Percentiles rank a stretch among this genome's conserved stretches.
phyloP scores from a whole-genome alignment of 352 stramenopile species.

The Globisporangium iwayamae region DNA sequence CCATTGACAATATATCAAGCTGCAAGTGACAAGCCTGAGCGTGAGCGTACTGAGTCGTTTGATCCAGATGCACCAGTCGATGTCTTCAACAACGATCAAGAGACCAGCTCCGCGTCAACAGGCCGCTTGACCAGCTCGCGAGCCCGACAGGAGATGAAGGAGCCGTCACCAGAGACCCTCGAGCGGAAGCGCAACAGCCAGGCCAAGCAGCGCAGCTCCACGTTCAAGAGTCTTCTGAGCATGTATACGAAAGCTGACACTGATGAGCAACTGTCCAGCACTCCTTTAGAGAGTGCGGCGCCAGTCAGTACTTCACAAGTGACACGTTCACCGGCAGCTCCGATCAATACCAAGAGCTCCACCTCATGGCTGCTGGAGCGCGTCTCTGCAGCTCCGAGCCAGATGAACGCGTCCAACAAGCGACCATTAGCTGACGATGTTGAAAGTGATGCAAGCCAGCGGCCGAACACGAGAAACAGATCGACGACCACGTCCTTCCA shows the following conservation, averaged over 20 bases:
- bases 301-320: neutral
- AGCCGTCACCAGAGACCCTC: slow-evolving; percentile 12
- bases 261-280: neutral
- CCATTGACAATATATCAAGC: neutral
- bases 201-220: slow-evolving; percentile 21
- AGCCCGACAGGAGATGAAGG: neutral
- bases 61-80: neutral
- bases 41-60: neutral
- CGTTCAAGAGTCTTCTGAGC: slow-evolving; percentile 15
- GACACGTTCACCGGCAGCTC: slow-evolving; percentile 3
- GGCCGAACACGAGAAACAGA: neutral
- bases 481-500: slow-evolving; percentile 28
- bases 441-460: neutral
- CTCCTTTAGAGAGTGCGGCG: slow-evolving; percentile 9
- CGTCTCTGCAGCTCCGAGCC: slow-evolving; percentile 8
- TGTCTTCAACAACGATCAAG: neutral
- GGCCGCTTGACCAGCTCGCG: neutral
- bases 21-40: neutral
- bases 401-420: slow-evolving; percentile 10
- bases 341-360: slow-evolving; percentile 13
- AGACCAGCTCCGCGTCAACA: neutral
- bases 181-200: slow-evolving; percentile 13
- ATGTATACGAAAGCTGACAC: slow-evolving; percentile 6
- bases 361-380: slow-evolving; percentile 23
- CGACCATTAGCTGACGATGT: neutral